Percentiles rank a stretch among this genome's conserved stretches.
phyloP scores from a whole-genome alignment of 2,329 filamentous ascomycete species.

The Fusarium chaquense region DNA sequence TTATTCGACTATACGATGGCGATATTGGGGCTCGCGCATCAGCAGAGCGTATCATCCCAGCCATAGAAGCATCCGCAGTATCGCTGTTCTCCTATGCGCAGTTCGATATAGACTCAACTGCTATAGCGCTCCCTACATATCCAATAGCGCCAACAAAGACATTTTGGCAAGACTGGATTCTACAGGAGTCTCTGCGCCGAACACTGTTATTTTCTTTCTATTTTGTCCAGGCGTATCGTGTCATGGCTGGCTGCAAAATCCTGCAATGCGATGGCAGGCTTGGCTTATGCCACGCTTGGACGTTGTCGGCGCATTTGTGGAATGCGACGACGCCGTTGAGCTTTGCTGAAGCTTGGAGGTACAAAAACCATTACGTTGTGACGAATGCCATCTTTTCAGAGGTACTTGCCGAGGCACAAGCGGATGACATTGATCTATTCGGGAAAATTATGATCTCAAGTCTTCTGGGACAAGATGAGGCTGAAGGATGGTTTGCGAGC shows the following conservation, averaged over 20 bases:
- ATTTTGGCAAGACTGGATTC: slow-evolving; percentile 65
- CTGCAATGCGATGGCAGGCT: slow-evolving; percentile 49
- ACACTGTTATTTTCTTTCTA: slow-evolving; percentile 64
- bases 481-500: slow-evolving; percentile 51
- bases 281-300: slow-evolving; percentile 54
- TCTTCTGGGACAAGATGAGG: slow-evolving; percentile 50
- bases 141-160: slow-evolving; percentile 56
- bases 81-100: slow-evolving; percentile 51
- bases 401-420: slow-evolving; percentile 52
- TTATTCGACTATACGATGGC: slow-evolving; percentile 64
- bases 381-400: slow-evolving; percentile 46
- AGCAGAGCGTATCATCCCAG: slow-evolving; percentile 52
- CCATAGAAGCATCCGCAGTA: slow-evolving; percentile 52
- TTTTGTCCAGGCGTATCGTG: slow-evolving; percentile 55
- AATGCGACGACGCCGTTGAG: slow-evolving; percentile 51
- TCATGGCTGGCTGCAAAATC: slow-evolving; percentile 48
- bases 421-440: slow-evolving; percentile 59
- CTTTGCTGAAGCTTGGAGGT: slow-evolving; percentile 55
- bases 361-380: slow-evolving; percentile 53
- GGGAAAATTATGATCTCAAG: slow-evolving; percentile 53
- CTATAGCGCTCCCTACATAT: slow-evolving; percentile 46
- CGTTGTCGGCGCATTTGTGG: slow-evolving; percentile 56
- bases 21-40: slow-evolving; percentile 58
- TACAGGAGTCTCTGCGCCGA: slow-evolving; percentile 66
- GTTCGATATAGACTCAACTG: slow-evolving; percentile 46